Conservation (phyloP, 495 filamentous ascomycete genomes). For the Jackrogersella minutella region DNA sequence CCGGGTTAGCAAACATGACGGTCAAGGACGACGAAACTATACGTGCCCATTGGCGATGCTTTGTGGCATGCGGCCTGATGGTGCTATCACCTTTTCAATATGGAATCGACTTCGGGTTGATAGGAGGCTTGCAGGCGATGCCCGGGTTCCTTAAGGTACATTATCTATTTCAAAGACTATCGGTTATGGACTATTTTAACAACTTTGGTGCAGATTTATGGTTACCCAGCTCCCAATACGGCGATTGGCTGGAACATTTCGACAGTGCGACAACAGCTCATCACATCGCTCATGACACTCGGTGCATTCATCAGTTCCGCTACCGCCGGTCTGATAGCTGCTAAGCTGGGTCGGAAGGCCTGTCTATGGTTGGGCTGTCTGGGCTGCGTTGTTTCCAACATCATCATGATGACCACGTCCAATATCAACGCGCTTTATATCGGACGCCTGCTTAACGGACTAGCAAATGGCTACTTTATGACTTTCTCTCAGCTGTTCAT, state of each 20-base stretch:
- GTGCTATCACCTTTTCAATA: constrained; percentile 61
- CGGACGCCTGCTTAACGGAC: constrained; percentile 54
- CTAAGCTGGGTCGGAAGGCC: constrained; percentile 50
- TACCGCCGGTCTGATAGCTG: constrained; percentile 53
- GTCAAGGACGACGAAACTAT: constrained; percentile 35
- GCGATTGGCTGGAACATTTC: constrained; percentile 57
- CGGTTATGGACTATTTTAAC: constrained; percentile 15
- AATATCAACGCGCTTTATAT: constrained; percentile 55
- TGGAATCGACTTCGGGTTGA: constrained; percentile 61
- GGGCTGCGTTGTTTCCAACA: constrained; percentile 50
- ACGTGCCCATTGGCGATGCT: constrained; percentile 43
- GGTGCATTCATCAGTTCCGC: constrained; percentile 58
- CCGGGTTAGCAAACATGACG: constrained; percentile 6
- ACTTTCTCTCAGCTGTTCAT: constrained; percentile 59
- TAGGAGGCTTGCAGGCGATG: constrained; percentile 64
- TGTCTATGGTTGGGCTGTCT: constrained; percentile 51
- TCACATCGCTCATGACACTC: constrained; percentile 58
- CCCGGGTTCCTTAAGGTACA: constrained; percentile 53
- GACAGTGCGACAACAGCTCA: constrained; percentile 53
- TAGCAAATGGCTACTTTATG: constrained; percentile 57
- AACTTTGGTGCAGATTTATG: constrained; percentile 28
- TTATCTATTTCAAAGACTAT: background rate
- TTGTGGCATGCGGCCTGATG: constrained; percentile 49
- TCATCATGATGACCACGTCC: constrained; percentile 58
- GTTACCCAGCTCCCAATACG: constrained; percentile 43